These are phyloP conservation scores for Neurospora sp. DNA, from an alignment of 495 filamentous ascomycete genomes.

Conservation along the genomic window DNA sequence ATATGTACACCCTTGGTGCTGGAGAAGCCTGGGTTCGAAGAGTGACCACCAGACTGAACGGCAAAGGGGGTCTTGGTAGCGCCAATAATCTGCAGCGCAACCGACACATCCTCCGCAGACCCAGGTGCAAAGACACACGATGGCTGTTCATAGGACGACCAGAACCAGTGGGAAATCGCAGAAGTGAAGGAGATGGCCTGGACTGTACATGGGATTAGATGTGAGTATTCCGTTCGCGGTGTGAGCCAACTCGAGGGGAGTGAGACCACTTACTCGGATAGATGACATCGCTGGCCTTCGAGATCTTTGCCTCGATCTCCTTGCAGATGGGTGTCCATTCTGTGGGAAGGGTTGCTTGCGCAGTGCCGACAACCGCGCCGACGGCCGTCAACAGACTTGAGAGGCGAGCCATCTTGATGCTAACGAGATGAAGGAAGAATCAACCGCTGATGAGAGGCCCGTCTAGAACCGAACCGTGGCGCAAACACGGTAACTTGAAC, in stretches of 20 bases:
- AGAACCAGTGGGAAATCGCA: constrained; percentile 13
- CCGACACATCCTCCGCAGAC: constrained; percentile 11
- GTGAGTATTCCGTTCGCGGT: neutral
- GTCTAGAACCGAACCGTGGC: neutral
- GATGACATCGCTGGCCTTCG: constrained; percentile 1
- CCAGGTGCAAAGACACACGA: constrained; percentile 12
- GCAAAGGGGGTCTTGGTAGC: constrained; percentile 26
- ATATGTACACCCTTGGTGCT: constrained; percentile 25
- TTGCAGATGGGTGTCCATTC: neutral
- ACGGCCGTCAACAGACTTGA: neutral
- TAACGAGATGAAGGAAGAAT: neutral
- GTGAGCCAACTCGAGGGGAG: neutral
- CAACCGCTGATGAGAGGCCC: neutral
- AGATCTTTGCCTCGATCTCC: constrained; percentile 3
- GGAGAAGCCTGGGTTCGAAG: constrained; percentile 17
- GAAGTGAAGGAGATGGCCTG: neutral
- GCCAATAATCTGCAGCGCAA: constrained; percentile 11
- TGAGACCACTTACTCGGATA: neutral
- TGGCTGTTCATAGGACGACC: constrained; percentile 10
- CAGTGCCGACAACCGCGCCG: neutral
- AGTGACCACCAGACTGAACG: constrained; percentile 36
- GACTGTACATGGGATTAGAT: neutral
- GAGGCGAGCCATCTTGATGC: neutral
- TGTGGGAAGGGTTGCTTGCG: neutral
- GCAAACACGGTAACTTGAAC: neutral